Percentiles rank a stretch among this genome's conserved stretches.
phyloP scores from a whole-genome alignment of 257 asterid species.

The Solanum microdontum region DNA sequence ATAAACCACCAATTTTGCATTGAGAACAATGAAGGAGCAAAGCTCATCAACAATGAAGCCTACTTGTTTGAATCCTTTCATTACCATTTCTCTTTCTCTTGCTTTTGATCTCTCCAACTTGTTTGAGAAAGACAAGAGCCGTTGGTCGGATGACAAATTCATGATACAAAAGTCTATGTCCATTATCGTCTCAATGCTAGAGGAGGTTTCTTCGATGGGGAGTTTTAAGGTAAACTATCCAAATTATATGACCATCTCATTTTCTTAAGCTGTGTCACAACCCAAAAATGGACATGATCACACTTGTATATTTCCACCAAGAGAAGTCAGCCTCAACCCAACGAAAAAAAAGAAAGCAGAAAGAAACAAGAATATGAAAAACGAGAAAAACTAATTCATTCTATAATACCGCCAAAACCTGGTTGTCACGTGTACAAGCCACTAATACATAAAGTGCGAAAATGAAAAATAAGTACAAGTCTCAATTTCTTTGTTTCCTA shows the following conservation, averaged over 20 bases:
- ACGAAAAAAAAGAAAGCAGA: too few species aligned
- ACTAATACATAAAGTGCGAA: too few species aligned
- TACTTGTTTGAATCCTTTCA: background rate
- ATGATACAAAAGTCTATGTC: background rate
- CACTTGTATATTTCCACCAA: too few species aligned
- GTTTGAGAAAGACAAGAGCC: background rate
- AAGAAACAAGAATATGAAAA: too few species aligned
- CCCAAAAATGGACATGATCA: too few species aligned
- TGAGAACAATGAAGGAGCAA: background rate
- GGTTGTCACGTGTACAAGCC: too few species aligned
- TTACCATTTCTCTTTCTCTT: background rate
- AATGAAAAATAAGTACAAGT: too few species aligned
- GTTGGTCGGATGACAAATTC: background rate
- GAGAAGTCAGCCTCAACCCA: too few species aligned
- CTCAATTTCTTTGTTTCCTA: too few species aligned
- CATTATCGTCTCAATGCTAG: background rate
- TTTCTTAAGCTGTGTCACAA: background rate
- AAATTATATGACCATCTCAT: background rate
- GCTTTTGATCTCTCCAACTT: background rate
- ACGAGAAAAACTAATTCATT: too few species aligned
- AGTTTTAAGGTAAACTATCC: background rate
- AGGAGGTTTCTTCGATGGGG: background rate
- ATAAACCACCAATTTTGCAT: background rate
- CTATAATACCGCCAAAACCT: too few species aligned
- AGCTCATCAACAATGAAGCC: background rate